Percentiles rank a stretch among this genome's conserved stretches.
Evolutionary conservation across 2,329 filamentous ascomycete genomes (phyloP).

Genomic region (Pseudocercospora vitis): DNA sequence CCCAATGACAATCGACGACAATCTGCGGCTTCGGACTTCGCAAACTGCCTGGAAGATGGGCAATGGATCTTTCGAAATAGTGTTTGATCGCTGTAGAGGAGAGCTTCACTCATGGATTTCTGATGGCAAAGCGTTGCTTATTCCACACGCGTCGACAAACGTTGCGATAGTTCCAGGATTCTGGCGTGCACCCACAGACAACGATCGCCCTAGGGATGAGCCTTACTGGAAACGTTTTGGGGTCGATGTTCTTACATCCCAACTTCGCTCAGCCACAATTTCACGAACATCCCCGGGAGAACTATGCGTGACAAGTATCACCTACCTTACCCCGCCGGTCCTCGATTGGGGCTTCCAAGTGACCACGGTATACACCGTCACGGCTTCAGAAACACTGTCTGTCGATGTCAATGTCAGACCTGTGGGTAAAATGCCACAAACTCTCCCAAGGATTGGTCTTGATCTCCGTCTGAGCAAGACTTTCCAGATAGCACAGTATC

Average conservation of each 20-base stretch:
- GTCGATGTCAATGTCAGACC: constrained; percentile 10
- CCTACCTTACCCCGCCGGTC: constrained; percentile 55
- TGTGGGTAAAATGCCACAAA: constrained; percentile 46
- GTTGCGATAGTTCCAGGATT: constrained; percentile 50
- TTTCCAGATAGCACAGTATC: constrained; percentile 56
- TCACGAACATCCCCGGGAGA: constrained; percentile 27
- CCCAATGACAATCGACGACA: background rate
- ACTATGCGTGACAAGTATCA: constrained; percentile 18
- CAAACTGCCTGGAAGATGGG: constrained; percentile 10
- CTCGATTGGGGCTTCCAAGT: constrained; percentile 56
- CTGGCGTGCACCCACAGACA: constrained; percentile 65
- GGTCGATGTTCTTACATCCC: constrained; percentile 49
- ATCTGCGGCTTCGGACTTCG: constrained; percentile 13
- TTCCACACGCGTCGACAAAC: background rate
- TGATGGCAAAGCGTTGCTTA: constrained; percentile 40
- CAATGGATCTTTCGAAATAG: constrained; percentile 12
- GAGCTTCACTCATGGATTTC: constrained; percentile 41
- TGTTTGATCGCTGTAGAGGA: constrained; percentile 12
- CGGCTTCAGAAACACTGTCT: background rate
- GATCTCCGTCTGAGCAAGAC: constrained; percentile 52
- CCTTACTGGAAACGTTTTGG: constrained; percentile 56
- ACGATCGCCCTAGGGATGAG: constrained; percentile 56
- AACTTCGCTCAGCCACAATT: constrained; percentile 47
- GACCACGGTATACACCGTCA: constrained; percentile 54
- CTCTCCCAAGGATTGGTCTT: constrained; percentile 62